Base-by-base conservation (phyloP, 179 eudicot species). In the Beta macrorhiza region DNA sequence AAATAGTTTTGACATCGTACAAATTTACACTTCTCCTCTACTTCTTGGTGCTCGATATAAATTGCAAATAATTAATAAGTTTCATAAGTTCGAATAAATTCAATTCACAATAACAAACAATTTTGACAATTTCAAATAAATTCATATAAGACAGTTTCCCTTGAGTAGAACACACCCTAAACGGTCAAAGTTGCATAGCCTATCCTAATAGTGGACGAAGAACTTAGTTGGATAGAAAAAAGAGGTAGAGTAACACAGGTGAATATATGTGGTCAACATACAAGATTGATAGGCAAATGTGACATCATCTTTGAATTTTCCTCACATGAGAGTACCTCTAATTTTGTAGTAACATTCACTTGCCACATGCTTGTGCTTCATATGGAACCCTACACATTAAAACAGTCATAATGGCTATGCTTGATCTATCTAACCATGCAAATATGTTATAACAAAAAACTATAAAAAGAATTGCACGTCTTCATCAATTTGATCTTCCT, bases 311-410 rank as follows among this genome's bases (percentile, higher is more conserved):
- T 59, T 19, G 9, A 16, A 65, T 29, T 65, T 65, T 65, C 69
- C 17, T 22, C 3, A 37, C 25, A 3, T 32, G n/a, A 29, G 42
- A 37, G 3, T 37, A 2, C 42, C 42, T 37, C 42, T 37, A 37
- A 37, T 37, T 2, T 37, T 37, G 2, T 37, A 1, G 42, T 37
- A 37, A 37, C 42, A 37, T 37, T 37, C 42, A 37, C 42, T 25
- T 7, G 5, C 11, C 69, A 29, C 69, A 65, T 65, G 53, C 22
- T 45, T 44, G 10, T 69, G 74, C 74, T 42, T 69, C 53, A 19
- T 14, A 47, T 69, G 14, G 74, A 69, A 44, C 55, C 74, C 74
- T 69, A 69, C 73, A 69, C 73, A 69, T 44, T 2, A 65, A 65
- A 22, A 65, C 4, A 65, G 19, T 11, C 51, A 69, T 1, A 69